Base-by-base conservation (phyloP, 768 basidiomycete genomes). In the Amanita subjunquillea region DNA sequence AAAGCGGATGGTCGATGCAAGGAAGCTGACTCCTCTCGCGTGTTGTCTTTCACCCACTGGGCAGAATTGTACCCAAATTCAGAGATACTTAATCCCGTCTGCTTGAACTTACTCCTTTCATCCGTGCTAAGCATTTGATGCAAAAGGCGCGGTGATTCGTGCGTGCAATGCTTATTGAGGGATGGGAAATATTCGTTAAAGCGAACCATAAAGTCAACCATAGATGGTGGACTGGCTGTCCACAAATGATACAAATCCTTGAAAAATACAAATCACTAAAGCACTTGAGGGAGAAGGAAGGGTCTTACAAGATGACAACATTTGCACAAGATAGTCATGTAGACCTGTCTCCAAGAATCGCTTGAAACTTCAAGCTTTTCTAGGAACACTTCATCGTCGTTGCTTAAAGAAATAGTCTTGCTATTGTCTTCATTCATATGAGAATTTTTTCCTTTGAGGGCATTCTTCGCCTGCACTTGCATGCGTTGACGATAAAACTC, bases 141-240 rank as follows among this genome's bases (percentile, higher is more conserved):
- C 44, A 69, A 67, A 17, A 62, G 58, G 12, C 58, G 60, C 22
- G 62, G 60, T 7, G 63, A 61, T 39, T 54, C 51, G 36, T 6
- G 30, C 13, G 41, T 38, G 42, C 50, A 55, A 25, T 55, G 53
- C 27, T 60, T 52, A 53, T 66, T 59, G 13, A 68, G 56, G 42
- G 63, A 60, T 8, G 67, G 69, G 50, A 71, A 68, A 58, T 75
- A 76, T 57, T 73, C 67, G 41, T 73, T 67, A 56, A 72, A 71
- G 6, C 67, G 67, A 37, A 68, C 53, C 60, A 69, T 65, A 51
- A 70, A 69, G 32, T 69, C 62, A 5, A 64, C 54, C 49, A 69
- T 60, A 15, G 65, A 68, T 2, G 57, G 56, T 25, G 59, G 54
- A 20, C 53, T 47, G 20, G 54, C 49, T 3, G 63, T 59, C 67